Evolutionary conservation across 2,329 filamentous ascomycete species (phyloP).

Genomic region (Stenocarpella maydis): DNA sequence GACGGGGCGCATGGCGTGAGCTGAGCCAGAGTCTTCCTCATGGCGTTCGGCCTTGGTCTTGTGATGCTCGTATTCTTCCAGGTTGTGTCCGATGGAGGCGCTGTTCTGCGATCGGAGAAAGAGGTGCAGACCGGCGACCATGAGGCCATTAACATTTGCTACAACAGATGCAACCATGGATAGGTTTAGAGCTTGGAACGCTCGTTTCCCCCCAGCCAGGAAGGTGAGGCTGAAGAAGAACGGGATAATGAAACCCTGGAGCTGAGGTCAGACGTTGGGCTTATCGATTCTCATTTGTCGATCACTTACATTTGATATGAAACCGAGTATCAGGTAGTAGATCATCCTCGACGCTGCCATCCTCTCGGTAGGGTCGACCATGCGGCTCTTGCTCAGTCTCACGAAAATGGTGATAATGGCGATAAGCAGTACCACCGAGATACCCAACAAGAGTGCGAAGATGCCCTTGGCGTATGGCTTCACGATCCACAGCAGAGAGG

Average conservation of each 20-base stretch:
- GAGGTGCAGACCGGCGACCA: slow-evolving; percentile 71
- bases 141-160: slow-evolving; percentile 70
- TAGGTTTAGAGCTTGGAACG: slow-evolving; percentile 55
- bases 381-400: slow-evolving; percentile 61
- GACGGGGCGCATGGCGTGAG: slow-evolving; percentile 48
- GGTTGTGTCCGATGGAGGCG: slow-evolving; percentile 59
- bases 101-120: slow-evolving; percentile 71
- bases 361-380: slow-evolving; percentile 66
- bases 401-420: slow-evolving; percentile 63
- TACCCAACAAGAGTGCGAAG: slow-evolving; percentile 60
- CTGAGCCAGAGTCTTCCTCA: slow-evolving; percentile 36
- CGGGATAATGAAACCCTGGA: slow-evolving; percentile 65
- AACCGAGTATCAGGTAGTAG: slow-evolving; percentile 68
- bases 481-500: slow-evolving; percentile 73
- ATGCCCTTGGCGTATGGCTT: slow-evolving; percentile 66
- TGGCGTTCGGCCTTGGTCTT: slow-evolving; percentile 54
- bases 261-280: not conserved
- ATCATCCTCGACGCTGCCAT: slow-evolving; percentile 74
- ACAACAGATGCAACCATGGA: slow-evolving; percentile 72
- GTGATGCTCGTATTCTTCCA: slow-evolving; percentile 55
- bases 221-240: slow-evolving; percentile 69
- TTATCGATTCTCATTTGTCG: not conserved
- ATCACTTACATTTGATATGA: slow-evolving; percentile 63
- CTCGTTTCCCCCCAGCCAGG: slow-evolving; percentile 45
- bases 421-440: slow-evolving; percentile 59